Evolutionary conservation across 768 basidiomycete genomes (phyloP).

Genomic region (Lactarius trivialis): DNA sequence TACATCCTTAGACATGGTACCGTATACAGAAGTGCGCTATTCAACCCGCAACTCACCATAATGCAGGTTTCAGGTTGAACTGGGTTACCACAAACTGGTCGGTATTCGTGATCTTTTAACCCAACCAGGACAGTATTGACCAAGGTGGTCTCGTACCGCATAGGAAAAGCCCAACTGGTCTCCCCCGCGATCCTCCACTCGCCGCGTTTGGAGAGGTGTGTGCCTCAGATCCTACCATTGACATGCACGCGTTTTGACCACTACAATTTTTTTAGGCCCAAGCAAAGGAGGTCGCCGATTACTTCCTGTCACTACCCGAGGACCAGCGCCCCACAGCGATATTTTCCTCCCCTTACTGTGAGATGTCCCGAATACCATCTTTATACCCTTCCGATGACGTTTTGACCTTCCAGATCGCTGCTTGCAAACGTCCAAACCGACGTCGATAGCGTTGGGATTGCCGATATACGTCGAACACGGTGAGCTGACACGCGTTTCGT

Average conservation of each 20-base stretch:
- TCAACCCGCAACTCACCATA: slow-evolving; percentile 9
- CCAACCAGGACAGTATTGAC: too few species aligned
- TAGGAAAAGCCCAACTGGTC: slow-evolving; percentile 61
- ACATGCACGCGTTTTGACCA: not conserved
- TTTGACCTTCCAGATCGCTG: slow-evolving; percentile 61
- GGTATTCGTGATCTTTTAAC: slow-evolving; percentile 20
- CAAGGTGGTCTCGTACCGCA: not conserved
- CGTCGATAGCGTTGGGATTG: slow-evolving; percentile 51
- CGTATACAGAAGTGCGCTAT: slow-evolving; percentile 3
- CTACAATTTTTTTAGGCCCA: slow-evolving; percentile 43
- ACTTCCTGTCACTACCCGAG: slow-evolving; percentile 58
- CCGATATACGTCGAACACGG: slow-evolving; percentile 81
- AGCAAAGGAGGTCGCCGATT: slow-evolving; percentile 62
- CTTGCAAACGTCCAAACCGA: slow-evolving; percentile 68
- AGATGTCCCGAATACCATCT: slow-evolving; percentile 24
- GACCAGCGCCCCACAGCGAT: slow-evolving; percentile 68
- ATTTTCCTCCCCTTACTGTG: slow-evolving; percentile 83
- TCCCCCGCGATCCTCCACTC: slow-evolving; percentile 66
- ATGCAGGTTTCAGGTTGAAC: slow-evolving; percentile 64
- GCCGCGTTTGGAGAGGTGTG: slow-evolving; percentile 67
- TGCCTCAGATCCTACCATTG: not conserved
- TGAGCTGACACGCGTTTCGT: slow-evolving; percentile 25
- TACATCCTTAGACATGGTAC: slow-evolving; percentile 66
- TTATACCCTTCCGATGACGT: not conserved
- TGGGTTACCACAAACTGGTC: slow-evolving; percentile 66